Evolutionary conservation across 768 basidiomycete genomes (phyloP), one percentile per base, ranked within the genome.

Genomic region (Austroboletus festivus): DNA sequence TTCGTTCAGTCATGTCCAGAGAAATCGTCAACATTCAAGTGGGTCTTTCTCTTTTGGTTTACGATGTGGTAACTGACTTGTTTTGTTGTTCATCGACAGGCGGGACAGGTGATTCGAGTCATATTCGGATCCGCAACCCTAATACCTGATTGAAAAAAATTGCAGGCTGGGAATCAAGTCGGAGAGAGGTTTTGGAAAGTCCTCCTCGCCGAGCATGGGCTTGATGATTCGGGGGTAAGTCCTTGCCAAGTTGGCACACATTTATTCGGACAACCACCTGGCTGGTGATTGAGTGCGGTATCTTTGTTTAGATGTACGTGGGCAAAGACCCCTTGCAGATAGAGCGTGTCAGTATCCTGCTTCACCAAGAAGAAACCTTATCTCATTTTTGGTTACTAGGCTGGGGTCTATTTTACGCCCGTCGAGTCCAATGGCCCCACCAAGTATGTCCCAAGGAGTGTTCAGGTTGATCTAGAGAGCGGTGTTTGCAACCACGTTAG

Each of bases 161-260:
- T 53, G 4, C 42, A 84, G 81, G 85, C 85, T 23, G 82, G 85
- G 54, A 86, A 85, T 59, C 83, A 85, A 68, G 80, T 89, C 38
- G 91, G 92, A 44, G 87, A 89, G 59, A 77, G 78, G 38, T 98
- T 95, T 68, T 96, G 93, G 93, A 75, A 85, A 51, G 83, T 86
- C 78, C 80, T 95, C 48, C 76, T 96, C 20, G 79, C 82, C 15
- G 90, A 93, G 70, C 92, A 93, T 65, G 92, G 91, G 0, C 74
- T 93, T 42, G 83, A 86, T 60, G 69, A 80, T 19, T 70, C 75
- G 12, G 87, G 89, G 63, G 88, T 92, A 58, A 44, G 60, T 26
- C 37, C 42, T 42, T 58, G 41, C 44, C 42, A 4, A 44, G 23
- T 34, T 55, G 53, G 38, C 38, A 3, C 33, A 3, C 28, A 16